These are phyloP conservation scores for Turritis glabra DNA, from an alignment of 345 rosid species.

Conservation along the genomic window DNA sequence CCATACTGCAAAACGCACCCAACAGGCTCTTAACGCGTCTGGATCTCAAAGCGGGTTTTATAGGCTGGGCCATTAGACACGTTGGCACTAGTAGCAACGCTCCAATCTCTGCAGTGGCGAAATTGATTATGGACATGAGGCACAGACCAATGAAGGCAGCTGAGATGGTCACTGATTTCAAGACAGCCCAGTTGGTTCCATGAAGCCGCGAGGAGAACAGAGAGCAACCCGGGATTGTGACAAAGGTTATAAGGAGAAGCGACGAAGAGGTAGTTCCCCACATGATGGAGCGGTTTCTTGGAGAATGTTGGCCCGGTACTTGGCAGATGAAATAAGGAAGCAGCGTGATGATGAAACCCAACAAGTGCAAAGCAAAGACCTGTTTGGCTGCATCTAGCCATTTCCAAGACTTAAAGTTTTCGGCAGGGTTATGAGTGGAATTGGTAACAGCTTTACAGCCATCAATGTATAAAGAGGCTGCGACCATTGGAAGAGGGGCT, in stretches of 20 bases:
- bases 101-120: constrained; percentile 89
- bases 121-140: constrained; percentile 92
- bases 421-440: constrained; percentile 28
- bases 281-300: constrained; percentile 49
- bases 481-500: constrained; percentile 85
- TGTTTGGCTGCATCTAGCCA: constrained; percentile 77
- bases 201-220: constrained; percentile 36
- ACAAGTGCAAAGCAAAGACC: constrained; percentile 66
- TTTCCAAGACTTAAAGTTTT: constrained; percentile 60
- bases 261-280: constrained; percentile 64
- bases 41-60: constrained; percentile 54
- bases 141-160: constrained; percentile 73
- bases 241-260: constrained; percentile 49
- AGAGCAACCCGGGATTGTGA: constrained; percentile 48
- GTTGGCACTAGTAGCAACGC: constrained; percentile 76
- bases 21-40: constrained; percentile 42
- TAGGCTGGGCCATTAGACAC: constrained; percentile 73
- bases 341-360: constrained; percentile 68
- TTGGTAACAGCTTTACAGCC: constrained; percentile 44
- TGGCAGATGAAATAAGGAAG: constrained; percentile 71
- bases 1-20: constrained; percentile 53
- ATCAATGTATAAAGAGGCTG: constrained; percentile 78
- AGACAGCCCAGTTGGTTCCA: constrained; percentile 57
- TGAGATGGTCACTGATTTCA: constrained; percentile 86
- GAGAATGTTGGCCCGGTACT: constrained; percentile 54